Evolutionary conservation across 768 basidiomycete species (phyloP), one percentile per base, ranked within the genome.

Genomic region (Coprinopsis cinerea): DNA sequence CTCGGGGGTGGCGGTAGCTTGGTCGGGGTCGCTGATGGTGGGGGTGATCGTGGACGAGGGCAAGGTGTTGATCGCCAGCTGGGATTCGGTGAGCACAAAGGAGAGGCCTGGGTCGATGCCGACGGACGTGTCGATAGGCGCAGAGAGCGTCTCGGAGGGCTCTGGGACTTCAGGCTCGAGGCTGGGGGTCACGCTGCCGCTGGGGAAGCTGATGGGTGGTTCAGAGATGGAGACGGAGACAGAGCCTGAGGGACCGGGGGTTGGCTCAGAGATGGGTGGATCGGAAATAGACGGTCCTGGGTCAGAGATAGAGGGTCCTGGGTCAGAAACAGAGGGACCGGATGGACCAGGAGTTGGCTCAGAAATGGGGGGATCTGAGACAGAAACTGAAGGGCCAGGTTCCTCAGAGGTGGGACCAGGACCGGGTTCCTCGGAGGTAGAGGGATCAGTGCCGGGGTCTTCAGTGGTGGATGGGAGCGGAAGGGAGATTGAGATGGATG

Each of bases 1-100:
- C 1, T 64, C 54, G 3, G 62, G 53, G 1, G 61, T 53, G 0
- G 59, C 20, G 25, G 73, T 68, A 2, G 67, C 64, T 45, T 63
- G 59, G 51, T 78, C 76, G 2, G 78, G 75, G 53, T 78, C 61
- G 2, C 74, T 73, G 4, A 74, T 53, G 3, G 71, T 66, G 10
- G 44, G 49, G 27, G 50, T 34, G 17, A 55, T 46, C 1, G 67
- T 50, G 1, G 70, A 58, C 0, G 68, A 56, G 10, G 70, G 9
- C 24, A n/a, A 15, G 66, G 75, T 62, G 1, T 68, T 62, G 34
- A 75, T 55, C 4, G 65, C 72, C 13, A 78, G 63, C 0, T 73
- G 67, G 1, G 69, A 64, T 57, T 70, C 69, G 10, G 74, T 71
- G 20, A 75, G 62, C 47, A 77, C 61, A 57, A 75, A 77, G 0